Conservation (phyloP, 139 green algal genomes). For the Chlorella sp. region DNA sequence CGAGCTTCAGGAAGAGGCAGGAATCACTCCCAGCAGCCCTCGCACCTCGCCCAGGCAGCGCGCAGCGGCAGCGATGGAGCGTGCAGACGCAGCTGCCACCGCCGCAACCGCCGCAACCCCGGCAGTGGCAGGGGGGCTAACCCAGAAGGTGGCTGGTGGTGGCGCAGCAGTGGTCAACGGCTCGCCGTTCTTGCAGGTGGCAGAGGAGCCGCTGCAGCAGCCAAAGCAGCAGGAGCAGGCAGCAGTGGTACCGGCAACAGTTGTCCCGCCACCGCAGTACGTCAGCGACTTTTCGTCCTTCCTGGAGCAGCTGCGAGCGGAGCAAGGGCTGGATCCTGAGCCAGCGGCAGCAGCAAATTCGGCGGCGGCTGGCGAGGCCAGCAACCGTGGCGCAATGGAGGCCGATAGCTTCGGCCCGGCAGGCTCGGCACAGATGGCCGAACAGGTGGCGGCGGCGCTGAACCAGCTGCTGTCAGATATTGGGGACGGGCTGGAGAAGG, state of each 20-base stretch:
- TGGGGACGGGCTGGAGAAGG: not conserved
- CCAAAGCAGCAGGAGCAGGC: not conserved
- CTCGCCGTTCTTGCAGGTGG: no score
- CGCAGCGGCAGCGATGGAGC: not conserved
- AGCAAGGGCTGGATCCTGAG: not conserved
- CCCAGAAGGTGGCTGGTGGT: no score
- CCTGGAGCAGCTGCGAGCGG: not conserved
- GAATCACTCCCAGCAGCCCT: no score
- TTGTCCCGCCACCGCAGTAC: no score
- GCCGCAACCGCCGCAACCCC: not conserved
- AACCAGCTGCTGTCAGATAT: not conserved
- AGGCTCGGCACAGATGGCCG: not conserved
- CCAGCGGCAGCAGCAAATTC: no score
- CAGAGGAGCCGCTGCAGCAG: not conserved
- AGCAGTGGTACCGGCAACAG: not conserved
- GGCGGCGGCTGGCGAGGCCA: not conserved
- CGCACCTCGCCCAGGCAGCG: no score
- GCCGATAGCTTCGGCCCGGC: not conserved
- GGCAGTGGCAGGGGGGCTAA: not conserved
- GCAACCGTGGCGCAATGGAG: not conserved
- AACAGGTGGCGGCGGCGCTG: slow-evolving; percentile 1
- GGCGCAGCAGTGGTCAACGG: no score
- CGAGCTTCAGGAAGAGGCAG: not conserved
- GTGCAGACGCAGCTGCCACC: not conserved
- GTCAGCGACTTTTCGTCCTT: not conserved